Percentiles rank a stretch among this genome's conserved stretches.
Conservation (phyloP, 768 basidiomycete genomes). For the Macrolepiota albuminosa region DNA sequence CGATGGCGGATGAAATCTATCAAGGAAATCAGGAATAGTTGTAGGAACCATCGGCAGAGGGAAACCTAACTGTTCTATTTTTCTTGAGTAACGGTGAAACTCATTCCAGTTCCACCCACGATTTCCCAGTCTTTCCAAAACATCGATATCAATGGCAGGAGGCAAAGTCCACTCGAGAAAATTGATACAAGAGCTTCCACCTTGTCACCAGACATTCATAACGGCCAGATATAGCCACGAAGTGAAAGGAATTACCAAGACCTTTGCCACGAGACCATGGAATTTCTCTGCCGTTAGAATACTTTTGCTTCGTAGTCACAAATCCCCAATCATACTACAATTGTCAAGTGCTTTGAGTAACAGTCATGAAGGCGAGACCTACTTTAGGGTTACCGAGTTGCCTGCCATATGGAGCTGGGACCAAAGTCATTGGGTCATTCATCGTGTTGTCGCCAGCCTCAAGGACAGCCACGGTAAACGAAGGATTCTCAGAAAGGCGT, state of each 20-base stretch:
- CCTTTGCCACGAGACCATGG: constrained; percentile 29
- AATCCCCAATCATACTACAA: constrained; percentile 33
- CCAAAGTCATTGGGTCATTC: constrained; percentile 28
- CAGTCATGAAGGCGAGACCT: not conserved
- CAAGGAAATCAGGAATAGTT: not conserved
- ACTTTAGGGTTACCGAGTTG: constrained; percentile 25
- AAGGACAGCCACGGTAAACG: constrained; percentile 31
- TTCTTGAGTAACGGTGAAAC: constrained; percentile 32
- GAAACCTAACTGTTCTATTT: constrained; percentile 28
- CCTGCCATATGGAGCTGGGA: constrained; percentile 26
- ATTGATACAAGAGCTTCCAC: constrained; percentile 44
- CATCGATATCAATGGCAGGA: constrained; percentile 24
- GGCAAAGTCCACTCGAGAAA: constrained; percentile 31
- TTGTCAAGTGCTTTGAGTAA: not conserved
- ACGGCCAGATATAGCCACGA: no score
- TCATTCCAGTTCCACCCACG: constrained; percentile 51
- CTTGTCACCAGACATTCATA: constrained; percentile 15
- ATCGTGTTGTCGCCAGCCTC: constrained; percentile 33
- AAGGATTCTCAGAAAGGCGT: constrained; percentile 35
- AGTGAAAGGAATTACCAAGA: constrained; percentile 17
- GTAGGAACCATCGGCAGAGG: not conserved
- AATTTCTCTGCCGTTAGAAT: constrained; percentile 20
- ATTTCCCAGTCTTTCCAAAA: constrained; percentile 47
- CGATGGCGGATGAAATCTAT: constrained; percentile 24
- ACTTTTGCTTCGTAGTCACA: constrained; percentile 23